These are phyloP conservation scores for Daldinia vernicosa DNA, from an alignment of 495 filamentous ascomycete genomes.

Conservation along the genomic window DNA sequence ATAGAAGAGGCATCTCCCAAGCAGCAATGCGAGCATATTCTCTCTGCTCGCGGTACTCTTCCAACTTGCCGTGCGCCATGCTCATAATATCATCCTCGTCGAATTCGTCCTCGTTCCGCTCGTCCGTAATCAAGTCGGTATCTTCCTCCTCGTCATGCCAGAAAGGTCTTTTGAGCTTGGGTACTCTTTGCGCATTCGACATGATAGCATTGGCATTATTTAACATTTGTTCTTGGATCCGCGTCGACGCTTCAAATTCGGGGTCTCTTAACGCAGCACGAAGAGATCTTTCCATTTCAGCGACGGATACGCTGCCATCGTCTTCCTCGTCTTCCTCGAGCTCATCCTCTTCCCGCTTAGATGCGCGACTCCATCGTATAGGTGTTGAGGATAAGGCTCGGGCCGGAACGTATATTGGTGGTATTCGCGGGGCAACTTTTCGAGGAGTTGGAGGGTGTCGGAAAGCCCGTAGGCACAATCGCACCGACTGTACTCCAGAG, in stretches of 20 bases:
- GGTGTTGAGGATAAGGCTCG: slow-evolving; percentile 54
- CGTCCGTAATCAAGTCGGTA: slow-evolving; percentile 51
- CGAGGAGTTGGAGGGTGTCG: slow-evolving; percentile 42
- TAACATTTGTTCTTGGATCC: slow-evolving; percentile 15
- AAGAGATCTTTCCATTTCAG: slow-evolving; percentile 15
- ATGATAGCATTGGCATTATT: background rate
- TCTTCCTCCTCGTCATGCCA: slow-evolving; percentile 57
- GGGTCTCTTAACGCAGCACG: slow-evolving; percentile 8
- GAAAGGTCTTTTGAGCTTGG: slow-evolving; percentile 40
- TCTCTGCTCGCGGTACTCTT: slow-evolving; percentile 87
- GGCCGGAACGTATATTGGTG: slow-evolving; percentile 41
- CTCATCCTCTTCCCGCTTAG: slow-evolving; percentile 30
- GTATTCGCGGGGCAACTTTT: slow-evolving; percentile 20
- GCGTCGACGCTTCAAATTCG: slow-evolving; percentile 5
- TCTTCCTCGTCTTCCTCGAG: slow-evolving; percentile 16
- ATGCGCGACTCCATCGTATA: slow-evolving; percentile 32
- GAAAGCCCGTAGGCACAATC: slow-evolving; percentile 56
- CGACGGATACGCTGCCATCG: slow-evolving; percentile 21
- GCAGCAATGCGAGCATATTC: slow-evolving; percentile 87
- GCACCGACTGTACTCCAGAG: slow-evolving; percentile 58
- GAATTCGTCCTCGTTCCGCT: slow-evolving; percentile 53
- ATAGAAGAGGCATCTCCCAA: slow-evolving; percentile 95
- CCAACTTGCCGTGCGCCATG: slow-evolving; percentile 83
- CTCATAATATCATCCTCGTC: slow-evolving; percentile 82
- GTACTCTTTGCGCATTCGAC: slow-evolving; percentile 5